Conservation (phyloP, 257 asterid genomes). For the Solanum corneliomulleri region DNA sequence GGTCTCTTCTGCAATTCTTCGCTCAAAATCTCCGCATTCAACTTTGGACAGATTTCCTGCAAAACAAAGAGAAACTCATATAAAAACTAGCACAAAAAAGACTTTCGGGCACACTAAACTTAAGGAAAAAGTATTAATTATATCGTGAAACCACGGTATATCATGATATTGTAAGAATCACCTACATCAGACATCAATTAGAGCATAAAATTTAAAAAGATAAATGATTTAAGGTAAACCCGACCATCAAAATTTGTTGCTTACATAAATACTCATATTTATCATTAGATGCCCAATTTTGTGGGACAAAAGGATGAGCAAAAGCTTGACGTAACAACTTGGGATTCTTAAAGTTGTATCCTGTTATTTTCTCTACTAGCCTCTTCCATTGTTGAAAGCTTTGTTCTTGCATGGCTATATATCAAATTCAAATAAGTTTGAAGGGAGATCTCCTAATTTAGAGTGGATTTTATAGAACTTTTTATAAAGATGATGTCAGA, state of each 20-base stretch:
- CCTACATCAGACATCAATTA: no score
- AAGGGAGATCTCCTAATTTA: not conserved
- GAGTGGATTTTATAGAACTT: no score
- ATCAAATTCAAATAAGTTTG: not conserved
- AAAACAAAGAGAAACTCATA: no score
- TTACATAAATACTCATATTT: slow-evolving; percentile 30
- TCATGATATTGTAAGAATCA: no score
- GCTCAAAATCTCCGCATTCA: no score
- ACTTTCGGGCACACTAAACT: no score
- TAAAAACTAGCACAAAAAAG: no score
- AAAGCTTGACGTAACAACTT: slow-evolving; percentile 20
- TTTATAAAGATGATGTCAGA: no score
- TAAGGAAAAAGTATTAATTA: no score
- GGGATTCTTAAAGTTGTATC: slow-evolving; percentile 20
- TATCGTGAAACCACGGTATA: no score
- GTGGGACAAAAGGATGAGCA: slow-evolving; percentile 14
- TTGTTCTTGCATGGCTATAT: not conserved
- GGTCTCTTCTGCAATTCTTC: no score
- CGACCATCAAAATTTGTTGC: not conserved
- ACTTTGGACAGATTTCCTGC: no score
- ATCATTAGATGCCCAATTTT: slow-evolving; percentile 1
- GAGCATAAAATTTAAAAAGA: not conserved
- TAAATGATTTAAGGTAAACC: rapidly evolving
- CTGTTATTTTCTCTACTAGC: not conserved
- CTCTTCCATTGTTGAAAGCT: not conserved